Base-by-base conservation (phyloP, 2,329 filamentous ascomycete species). In the Zymoseptoria crescenta region DNA sequence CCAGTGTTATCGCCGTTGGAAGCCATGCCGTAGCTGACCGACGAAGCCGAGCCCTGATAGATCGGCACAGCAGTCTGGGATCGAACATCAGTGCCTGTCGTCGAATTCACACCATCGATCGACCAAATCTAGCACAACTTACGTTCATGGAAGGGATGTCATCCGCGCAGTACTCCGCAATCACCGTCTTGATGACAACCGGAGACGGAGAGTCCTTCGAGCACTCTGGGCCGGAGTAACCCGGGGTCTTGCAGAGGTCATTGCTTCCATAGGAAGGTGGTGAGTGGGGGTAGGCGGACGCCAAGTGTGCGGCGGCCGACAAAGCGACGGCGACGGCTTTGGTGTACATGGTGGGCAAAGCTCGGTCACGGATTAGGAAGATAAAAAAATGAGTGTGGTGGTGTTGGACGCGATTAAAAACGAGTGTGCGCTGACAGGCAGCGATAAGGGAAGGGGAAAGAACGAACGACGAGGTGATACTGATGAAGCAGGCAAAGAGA, bases 331-430 rank as follows among this genome's bases (percentile, higher is more conserved):
- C 64, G 16, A 62, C 60, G 20, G 59, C 55, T 73, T 95, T 91
- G 70, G 96, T 87, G 72, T 84, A 88, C 75, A 86, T 88, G 2
- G 91, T 94, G 16, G 35, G 35, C 35, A 45, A 13, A 45, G 35
- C 13, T 45, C 4, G 30, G 10, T 41, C 35, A 9, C n/a, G n/a
- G n/a, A n/a, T n/a, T n/a, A n/a, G n/a, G 24, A 24, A 24, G 24
- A 24, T 3, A 24, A 16, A 13, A 13, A 16, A 45, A 45, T 45
- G 35, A 45, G 35, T 45, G 35, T 45, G 35, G 35, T 45, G 35
- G n/a, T 45, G 5, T 45, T 6, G 13, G 16, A 45, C n/a, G 24
- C 35, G 35, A 45, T 45, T 16, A 16, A 45, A 3, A 30, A 45
- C 10, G 35, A 41, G 35, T 41, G 35, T 41, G 35, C 10, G 35